Percentiles rank a stretch among this genome's conserved stretches.
Evolutionary conservation across 805 yeast species (phyloP).

Genomic region (Komagataella pseudopastoris): DNA sequence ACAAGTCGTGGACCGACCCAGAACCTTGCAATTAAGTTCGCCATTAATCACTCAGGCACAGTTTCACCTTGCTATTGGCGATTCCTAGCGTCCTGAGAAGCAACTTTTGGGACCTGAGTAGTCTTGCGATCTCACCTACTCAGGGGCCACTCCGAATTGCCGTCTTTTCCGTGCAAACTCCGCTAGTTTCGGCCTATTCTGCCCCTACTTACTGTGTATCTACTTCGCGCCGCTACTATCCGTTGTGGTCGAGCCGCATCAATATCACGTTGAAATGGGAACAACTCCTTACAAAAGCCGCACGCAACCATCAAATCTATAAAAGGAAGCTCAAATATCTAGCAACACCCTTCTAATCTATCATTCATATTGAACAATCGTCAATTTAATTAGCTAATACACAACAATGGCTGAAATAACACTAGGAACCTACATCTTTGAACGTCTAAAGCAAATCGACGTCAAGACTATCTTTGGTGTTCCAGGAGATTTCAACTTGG

Average conservation of each 20-base stretch:
- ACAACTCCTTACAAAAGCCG: neutral
- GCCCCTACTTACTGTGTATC: neutral
- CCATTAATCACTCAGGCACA: neutral
- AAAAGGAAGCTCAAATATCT: neutral
- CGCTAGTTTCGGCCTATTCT: neutral
- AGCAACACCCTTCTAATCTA: neutral
- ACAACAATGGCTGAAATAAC: conserved; percentile 25
- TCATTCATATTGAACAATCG: too few species aligned
- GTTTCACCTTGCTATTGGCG: neutral
- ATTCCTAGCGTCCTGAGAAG: neutral
- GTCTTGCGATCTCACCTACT: neutral
- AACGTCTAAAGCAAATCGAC: conserved; percentile 61
- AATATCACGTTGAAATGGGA: neutral
- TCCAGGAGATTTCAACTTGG: conserved; percentile 73
- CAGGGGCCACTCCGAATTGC: neutral
- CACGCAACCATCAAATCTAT: neutral
- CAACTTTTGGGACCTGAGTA: too few species aligned
- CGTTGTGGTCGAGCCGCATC: neutral
- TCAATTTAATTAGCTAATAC: neutral
- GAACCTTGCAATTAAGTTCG: neutral
- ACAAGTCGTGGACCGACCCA: neutral
- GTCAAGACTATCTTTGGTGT: conserved; percentile 66
- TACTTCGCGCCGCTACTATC: neutral
- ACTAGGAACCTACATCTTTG: conserved; percentile 67
- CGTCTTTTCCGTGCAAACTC: neutral